Evolutionary conservation across 2,329 filamentous ascomycete genomes (phyloP).

Genomic region (Pyrenophora teres): DNA sequence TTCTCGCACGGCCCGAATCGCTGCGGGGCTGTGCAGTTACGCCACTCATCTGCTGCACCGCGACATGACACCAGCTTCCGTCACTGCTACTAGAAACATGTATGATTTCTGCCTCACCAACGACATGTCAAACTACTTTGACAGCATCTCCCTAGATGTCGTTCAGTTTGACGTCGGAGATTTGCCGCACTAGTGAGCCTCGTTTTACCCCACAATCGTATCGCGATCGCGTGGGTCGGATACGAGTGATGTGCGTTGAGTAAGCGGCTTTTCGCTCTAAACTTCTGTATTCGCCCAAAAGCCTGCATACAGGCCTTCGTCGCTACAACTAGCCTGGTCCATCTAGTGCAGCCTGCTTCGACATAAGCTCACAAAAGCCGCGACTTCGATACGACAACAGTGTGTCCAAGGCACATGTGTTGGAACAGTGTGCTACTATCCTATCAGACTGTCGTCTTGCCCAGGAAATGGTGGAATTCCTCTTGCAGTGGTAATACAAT

Average conservation of each 20-base stretch:
- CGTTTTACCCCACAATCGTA: conserved; percentile 31
- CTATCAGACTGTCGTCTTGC: conserved; percentile 28
- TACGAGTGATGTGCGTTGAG: conserved; percentile 35
- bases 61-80: background rate
- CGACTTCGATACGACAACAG: too few relatives aligned
- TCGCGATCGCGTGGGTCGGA: conserved; percentile 30
- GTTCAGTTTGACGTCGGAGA: conserved; percentile 12
- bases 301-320: background rate
- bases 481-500: conserved; percentile 47
- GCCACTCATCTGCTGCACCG: conserved; percentile 9
- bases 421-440: background rate
- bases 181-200: conserved; percentile 22
- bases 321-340: background rate
- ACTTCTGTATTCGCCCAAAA: background rate
- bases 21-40: conserved; percentile 15
- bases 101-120: background rate
- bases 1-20: too few relatives aligned
- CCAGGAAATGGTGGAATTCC: conserved; percentile 44
- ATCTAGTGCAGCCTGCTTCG: background rate
- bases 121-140: background rate
- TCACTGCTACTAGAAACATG: background rate
- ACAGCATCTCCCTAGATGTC: conserved; percentile 2
- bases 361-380: too few relatives aligned
- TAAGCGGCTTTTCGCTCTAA: conserved; percentile 18
- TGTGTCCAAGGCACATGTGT: background rate